phyloP scores from a whole-genome alignment of 2,329 filamentous ascomycete species.

The Hypoxylon sp. region DNA sequence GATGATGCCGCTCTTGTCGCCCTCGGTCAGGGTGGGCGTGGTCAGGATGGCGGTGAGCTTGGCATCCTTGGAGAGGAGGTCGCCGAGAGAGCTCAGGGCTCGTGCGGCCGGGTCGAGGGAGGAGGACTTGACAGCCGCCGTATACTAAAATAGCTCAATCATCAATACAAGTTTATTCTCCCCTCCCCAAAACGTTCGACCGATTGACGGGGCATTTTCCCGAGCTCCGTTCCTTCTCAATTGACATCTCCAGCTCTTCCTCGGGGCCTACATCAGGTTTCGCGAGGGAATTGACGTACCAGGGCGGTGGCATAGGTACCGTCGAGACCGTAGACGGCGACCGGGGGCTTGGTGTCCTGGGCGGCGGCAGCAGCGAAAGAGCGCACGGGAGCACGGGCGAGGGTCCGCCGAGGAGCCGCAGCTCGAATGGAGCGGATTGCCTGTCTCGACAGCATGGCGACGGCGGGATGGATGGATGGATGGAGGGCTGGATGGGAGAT shows the following conservation, averaged over 20 bases:
- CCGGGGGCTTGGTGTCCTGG: conserved; percentile 79
- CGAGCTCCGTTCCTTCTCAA: conserved; percentile 3
- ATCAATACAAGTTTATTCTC: conserved; percentile 39
- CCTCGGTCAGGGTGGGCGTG: conserved; percentile 78
- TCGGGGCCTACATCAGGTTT: background rate
- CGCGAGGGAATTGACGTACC: conserved; percentile 67
- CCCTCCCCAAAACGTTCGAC: too few relatives aligned
- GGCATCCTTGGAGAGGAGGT: conserved; percentile 79
- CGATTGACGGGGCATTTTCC: background rate
- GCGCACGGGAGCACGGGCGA: conserved; percentile 70
- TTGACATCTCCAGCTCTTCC: conserved; percentile 3
- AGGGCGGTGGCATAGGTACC: conserved; percentile 98
- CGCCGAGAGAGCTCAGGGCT: conserved; percentile 75
- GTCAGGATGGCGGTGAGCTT: conserved; percentile 80
- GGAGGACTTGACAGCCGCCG: conserved; percentile 87
- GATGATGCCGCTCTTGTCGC: conserved; percentile 87
- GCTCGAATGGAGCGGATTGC: conserved; percentile 63
- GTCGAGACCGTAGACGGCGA: conserved; percentile 93
- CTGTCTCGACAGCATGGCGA: conserved; percentile 68
- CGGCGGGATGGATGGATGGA: conserved; percentile 26
- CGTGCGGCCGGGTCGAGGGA: conserved; percentile 85
- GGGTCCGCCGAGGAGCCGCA: conserved; percentile 65
- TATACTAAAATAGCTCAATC: conserved; percentile 75
- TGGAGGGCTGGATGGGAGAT: conserved; percentile 33
- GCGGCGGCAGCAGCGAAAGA: conserved; percentile 75